Conservation (phyloP, 805 yeast species). For the Kluyveromyces lactis region DNA sequence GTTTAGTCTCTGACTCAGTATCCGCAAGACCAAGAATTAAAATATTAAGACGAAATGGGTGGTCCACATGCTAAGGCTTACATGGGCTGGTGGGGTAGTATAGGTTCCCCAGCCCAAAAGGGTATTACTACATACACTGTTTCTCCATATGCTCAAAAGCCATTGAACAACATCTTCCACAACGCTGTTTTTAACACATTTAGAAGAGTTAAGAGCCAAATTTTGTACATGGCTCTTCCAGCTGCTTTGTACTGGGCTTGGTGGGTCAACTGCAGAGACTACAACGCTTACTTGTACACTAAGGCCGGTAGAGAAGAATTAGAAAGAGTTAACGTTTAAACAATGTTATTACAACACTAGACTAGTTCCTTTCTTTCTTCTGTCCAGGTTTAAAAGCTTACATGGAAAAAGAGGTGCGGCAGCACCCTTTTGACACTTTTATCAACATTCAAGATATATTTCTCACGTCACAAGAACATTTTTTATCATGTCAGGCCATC, state of each 20-base stretch:
- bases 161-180: slow-evolving; percentile 79
- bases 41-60: slow-evolving; percentile 52
- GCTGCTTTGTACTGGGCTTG: slow-evolving; percentile 73
- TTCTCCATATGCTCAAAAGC: slow-evolving; percentile 89
- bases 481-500: no score
- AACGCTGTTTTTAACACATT: slow-evolving; percentile 84
- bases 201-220: slow-evolving; percentile 89
- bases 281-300: slow-evolving; percentile 90
- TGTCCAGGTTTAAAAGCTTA: no score
- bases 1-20: neutral
- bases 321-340: slow-evolving; percentile 45
- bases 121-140: slow-evolving; percentile 82
- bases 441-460: no score
- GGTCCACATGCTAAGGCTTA: slow-evolving; percentile 69
- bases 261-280: slow-evolving; percentile 82
- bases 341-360: neutral
- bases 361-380: no score
- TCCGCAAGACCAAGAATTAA: no score
- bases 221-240: slow-evolving; percentile 70
- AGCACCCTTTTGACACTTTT: no score
- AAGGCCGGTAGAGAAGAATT: slow-evolving; percentile 96
- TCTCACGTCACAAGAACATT: no score
- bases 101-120: slow-evolving; percentile 83
- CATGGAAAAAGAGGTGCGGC: no score
- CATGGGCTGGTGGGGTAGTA: slow-evolving; percentile 97